Percentiles rank a stretch among this genome's conserved stretches.
These are phyloP conservation scores for Canavalia ensiformis DNA, from an alignment of 306 rosid genomes.

Conservation along the genomic window DNA sequence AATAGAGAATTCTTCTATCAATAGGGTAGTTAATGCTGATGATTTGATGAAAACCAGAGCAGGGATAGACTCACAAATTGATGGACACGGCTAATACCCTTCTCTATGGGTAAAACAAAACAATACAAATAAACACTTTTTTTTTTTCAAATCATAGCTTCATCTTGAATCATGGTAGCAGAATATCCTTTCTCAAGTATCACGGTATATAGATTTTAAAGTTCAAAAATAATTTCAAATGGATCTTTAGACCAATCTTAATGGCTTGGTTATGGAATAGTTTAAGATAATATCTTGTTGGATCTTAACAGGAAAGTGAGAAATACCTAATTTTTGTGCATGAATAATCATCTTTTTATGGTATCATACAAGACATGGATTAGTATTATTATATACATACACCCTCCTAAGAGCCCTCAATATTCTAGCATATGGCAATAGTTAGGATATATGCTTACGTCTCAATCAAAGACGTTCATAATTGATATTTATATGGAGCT, in stretches of 20 bases:
- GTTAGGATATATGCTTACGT: constrained; percentile 7
- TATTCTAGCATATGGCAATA: constrained; percentile 3
- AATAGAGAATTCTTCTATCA: too few species aligned
- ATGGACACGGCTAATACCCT: not conserved
- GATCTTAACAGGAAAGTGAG: not conserved
- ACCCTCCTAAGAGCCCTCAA: not conserved
- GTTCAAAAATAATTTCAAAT: constrained; percentile 15
- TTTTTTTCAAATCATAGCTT: not conserved
- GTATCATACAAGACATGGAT: not conserved
- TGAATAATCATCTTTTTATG: not conserved
- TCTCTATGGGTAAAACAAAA: not conserved
- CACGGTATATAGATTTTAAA: not conserved
- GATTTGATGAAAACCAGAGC: not conserved
- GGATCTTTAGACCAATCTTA: not conserved
- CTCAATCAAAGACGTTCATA: constrained; percentile 24
- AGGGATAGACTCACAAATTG: not conserved
- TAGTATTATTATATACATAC: not conserved
- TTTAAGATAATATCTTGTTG: not conserved
- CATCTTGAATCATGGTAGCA: constrained; percentile 20
- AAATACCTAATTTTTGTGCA: not conserved
- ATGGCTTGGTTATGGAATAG: not conserved
- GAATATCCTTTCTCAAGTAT: constrained; percentile 23
- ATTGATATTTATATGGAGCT: constrained; percentile 2
- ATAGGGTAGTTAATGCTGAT: not conserved
- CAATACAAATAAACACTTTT: not conserved